These are phyloP conservation scores for Pulveroboletus sp. DNA, from an alignment of 768 basidiomycete species.

Conservation along the genomic window DNA sequence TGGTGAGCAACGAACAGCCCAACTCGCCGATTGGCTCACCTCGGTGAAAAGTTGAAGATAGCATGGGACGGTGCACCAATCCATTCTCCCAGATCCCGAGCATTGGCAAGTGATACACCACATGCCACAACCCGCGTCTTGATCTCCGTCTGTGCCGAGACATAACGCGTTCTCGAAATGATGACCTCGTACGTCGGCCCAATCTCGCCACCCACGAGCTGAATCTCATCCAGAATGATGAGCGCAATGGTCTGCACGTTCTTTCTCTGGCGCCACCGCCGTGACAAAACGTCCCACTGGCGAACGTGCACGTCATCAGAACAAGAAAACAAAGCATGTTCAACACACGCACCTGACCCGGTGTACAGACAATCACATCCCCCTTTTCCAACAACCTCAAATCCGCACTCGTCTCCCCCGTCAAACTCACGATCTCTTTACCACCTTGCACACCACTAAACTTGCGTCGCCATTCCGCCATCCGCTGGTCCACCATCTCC, in stretches of 20 bases:
- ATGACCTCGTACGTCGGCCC: constrained; percentile 97
- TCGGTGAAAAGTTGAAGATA: constrained; percentile 97
- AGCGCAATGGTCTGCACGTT: constrained; percentile 93
- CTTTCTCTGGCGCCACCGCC: constrained; percentile 95
- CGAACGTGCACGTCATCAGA: constrained; percentile 1
- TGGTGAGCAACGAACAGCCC: constrained; percentile 8
- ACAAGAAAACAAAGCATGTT: not conserved
- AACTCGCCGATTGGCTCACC: constrained; percentile 39
- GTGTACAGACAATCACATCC: constrained; percentile 93
- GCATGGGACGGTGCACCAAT: constrained; percentile 92
- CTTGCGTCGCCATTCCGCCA: constrained; percentile 85
- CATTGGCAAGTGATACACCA: constrained; percentile 93
- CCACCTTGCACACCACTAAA: constrained; percentile 82
- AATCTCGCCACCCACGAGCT: constrained; percentile 90
- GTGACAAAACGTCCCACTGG: constrained; percentile 93
- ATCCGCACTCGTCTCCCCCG: constrained; percentile 93
- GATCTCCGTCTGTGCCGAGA: constrained; percentile 88
- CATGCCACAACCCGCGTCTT: constrained; percentile 95
- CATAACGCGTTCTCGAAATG: constrained; percentile 94
- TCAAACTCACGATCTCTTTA: constrained; percentile 91
- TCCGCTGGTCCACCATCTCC: constrained; percentile 93
- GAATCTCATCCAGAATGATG: constrained; percentile 93
- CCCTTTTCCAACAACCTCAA: constrained; percentile 85
- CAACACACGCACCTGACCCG: constrained; percentile 62
- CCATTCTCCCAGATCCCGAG: constrained; percentile 96